These are phyloP conservation scores for Fonsecaea erecta DNA, from an alignment of 2,329 filamentous ascomycete genomes.

Conservation along the genomic window DNA sequence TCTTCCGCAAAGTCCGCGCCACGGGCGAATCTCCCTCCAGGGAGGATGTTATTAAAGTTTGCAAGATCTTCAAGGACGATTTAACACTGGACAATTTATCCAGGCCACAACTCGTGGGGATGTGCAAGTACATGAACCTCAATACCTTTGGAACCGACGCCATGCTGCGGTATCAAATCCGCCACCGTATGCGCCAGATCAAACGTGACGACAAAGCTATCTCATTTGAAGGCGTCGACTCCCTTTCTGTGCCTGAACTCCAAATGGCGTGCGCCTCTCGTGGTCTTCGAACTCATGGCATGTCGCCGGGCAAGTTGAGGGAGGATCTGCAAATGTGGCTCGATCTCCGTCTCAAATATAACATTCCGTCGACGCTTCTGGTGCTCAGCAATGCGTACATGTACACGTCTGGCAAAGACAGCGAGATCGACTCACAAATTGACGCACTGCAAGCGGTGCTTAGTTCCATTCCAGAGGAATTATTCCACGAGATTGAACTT, in stretches of 20 bases:
- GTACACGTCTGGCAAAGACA: constrained; percentile 85
- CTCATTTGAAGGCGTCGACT: constrained; percentile 89
- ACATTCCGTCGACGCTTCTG: constrained; percentile 92
- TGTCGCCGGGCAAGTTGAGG: constrained; percentile 84
- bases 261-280: constrained; percentile 91
- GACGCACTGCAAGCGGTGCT: constrained; percentile 91
- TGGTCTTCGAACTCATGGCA: constrained; percentile 88
- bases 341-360: constrained; percentile 87
- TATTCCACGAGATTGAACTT: constrained; percentile 99
- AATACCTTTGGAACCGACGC: constrained; percentile 96
- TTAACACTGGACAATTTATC: constrained; percentile 96
- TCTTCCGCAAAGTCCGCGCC: constrained; percentile 93
- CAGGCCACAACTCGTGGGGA: constrained; percentile 90
- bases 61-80: constrained; percentile 98
- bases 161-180: constrained; percentile 95
- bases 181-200: constrained; percentile 98
- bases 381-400: constrained; percentile 98
- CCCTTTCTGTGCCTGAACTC: constrained; percentile 87
- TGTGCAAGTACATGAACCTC: constrained; percentile 98
- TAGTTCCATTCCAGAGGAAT: constrained; percentile 92
- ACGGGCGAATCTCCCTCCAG: constrained; percentile 88
- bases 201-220: constrained; percentile 97
- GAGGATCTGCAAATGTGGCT: constrained; percentile 94
- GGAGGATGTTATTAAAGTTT: constrained; percentile 95
- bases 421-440: constrained; percentile 84